Evolutionary conservation across 2,329 filamentous ascomycete genomes (phyloP), one percentile per base, ranked within the genome.

Genomic region (Tothia fuscella): DNA sequence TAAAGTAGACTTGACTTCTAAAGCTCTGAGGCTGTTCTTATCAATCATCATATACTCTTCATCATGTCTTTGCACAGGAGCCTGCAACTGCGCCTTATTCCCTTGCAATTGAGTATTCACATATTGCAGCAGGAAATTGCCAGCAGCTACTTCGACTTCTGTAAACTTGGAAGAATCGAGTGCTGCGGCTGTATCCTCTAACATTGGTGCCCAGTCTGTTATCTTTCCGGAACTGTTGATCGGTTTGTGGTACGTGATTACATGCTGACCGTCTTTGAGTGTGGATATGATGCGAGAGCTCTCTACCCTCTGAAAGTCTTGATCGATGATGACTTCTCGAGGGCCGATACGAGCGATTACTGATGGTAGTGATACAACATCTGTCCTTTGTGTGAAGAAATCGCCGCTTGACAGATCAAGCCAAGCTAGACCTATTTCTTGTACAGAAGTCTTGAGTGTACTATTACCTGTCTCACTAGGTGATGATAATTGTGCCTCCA

Each of bases 341-440:
- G 91, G 87, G 14, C 77, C 76, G 48, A 96, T 81, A 20, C 89
- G 78, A 21, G 88, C 82, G 38, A 96, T 67, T 16, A 82, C 78
- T 7, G 88, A 86, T n/a, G 83, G 71, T 4, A 98, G 64, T 42
- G 79, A 78, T 38, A 74, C 67, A 6, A 88, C 61, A 16, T 79
- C 78, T 1, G 82, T 80, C 14, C 67, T 68, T 55, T 96, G 87
- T 0, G 87, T 94, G 53, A 79, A 86, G 61, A 98, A 98, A 52
- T 89, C 83, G 12, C 91, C 91, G 3, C 91, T 98, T 6, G 91
- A 95, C 20, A 96, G 65, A 60, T 98, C 91, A 35, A 96, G 67
- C 91, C 91, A 98, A 30, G 91, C 84, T 38, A 98, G 66, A 3
- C 91, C 91, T 2, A 57, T 56, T 6, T 51, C 49, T 20, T 50